These are phyloP conservation scores for Aspergillus sp. DNA, from an alignment of 2,329 filamentous ascomycete genomes.

Conservation along the genomic window DNA sequence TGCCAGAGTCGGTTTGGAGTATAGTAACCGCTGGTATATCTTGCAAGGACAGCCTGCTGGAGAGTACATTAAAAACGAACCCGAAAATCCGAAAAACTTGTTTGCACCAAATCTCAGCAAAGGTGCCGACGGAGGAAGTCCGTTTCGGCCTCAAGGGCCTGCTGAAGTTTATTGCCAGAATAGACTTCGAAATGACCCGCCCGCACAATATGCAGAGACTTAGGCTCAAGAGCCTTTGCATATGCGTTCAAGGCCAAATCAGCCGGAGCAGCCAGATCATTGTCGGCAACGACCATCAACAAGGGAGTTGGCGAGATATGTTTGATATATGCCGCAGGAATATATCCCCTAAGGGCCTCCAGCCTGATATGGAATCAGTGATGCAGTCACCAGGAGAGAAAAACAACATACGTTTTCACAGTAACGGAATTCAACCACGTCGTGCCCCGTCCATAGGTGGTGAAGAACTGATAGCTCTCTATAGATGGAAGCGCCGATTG, in stretches of 20 bases:
- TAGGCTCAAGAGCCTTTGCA: neutral
- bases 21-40: too few relatives aligned
- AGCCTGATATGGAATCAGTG: neutral
- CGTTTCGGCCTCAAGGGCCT: too few relatives aligned
- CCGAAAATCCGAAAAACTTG: too few relatives aligned
- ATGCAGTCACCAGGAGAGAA: neutral
- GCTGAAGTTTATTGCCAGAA: neutral
- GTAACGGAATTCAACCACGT: neutral
- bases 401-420: neutral
- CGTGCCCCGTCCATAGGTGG: neutral
- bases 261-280: neutral
- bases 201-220: neutral
- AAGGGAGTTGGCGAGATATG: neutral
- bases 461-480: neutral
- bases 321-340: neutral
- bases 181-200: neutral
- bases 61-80: too few relatives aligned
- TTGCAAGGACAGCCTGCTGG: too few relatives aligned
- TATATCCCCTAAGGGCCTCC: neutral
- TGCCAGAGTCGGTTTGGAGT: too few relatives aligned
- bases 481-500: neutral
- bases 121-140: too few relatives aligned
- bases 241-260: neutral
- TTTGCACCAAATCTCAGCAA: too few relatives aligned
- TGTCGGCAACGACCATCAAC: neutral